A percentile compares a stretch with the other conserved stretches of the same genome.
These are phyloP conservation scores for Trichothecium sympodiale DNA, from an alignment of 2,329 filamentous ascomycete species.

Conservation along the genomic window DNA sequence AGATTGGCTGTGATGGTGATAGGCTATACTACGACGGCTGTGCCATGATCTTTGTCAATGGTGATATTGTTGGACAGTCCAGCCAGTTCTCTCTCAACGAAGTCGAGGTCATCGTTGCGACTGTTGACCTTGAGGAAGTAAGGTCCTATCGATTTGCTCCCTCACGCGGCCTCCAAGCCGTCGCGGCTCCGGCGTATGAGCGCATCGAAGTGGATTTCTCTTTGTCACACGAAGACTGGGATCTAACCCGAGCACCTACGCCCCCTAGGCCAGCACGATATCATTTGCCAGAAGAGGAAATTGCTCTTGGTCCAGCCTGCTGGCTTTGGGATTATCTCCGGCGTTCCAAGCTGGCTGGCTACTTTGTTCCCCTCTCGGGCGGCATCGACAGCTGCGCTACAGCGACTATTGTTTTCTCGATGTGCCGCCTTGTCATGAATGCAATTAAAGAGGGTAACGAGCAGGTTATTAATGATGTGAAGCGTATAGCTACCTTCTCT, in stretches of 20 bases:
- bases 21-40: constrained; percentile 48
- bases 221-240: neutral
- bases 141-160: constrained; percentile 43
- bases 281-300: neutral
- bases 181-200: neutral
- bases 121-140: constrained; percentile 61
- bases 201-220: constrained; percentile 3
- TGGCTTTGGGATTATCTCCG: constrained; percentile 46
- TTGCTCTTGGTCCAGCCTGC: constrained; percentile 1
- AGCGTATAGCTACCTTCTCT: constrained; percentile 19
- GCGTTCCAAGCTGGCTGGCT: constrained; percentile 36
- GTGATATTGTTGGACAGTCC: constrained; percentile 51
- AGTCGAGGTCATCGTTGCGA: constrained; percentile 55
- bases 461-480: constrained; percentile 24
- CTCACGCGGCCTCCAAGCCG: constrained; percentile 43
- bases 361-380: constrained; percentile 38
- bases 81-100: constrained; percentile 41
- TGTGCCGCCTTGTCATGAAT: constrained; percentile 40
- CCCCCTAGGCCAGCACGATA: neutral
- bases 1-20: constrained; percentile 28
- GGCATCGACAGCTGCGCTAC: constrained; percentile 16
- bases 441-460: constrained; percentile 30
- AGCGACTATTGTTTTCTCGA: constrained; percentile 25
- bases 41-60: constrained; percentile 54
- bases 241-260: neutral